Percentiles rank a stretch among this genome's conserved stretches.
These are phyloP conservation scores for Mallotus japonicus DNA, from an alignment of 441 rosid species.

Conservation along the genomic window DNA sequence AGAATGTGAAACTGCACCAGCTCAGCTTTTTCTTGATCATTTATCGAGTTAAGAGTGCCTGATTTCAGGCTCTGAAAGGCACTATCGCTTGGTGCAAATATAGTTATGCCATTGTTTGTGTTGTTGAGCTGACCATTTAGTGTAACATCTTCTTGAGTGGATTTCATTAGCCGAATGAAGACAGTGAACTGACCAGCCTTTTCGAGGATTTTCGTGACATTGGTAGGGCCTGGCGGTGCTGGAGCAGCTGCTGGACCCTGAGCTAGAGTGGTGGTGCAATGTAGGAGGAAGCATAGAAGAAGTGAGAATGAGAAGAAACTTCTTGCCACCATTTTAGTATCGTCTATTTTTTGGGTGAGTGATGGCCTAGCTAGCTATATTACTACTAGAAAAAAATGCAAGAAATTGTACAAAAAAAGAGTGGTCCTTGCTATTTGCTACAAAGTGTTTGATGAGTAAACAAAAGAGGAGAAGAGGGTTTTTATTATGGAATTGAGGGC, in stretches of 20 bases:
- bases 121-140: conserved; percentile 69
- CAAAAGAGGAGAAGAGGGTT: conserved; percentile 17
- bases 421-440: conserved; percentile 10
- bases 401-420: conserved; percentile 6
- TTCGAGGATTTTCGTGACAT: conserved; percentile 65
- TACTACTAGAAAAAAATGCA: not conserved
- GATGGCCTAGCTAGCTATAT: not conserved
- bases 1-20: conserved; percentile 75
- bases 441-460: conserved; percentile 17
- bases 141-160: conserved; percentile 57
- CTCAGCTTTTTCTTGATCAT: conserved; percentile 61
- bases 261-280: conserved; percentile 30
- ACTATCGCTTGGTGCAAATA: conserved; percentile 74
- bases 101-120: conserved; percentile 75
- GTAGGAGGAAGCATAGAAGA: conserved; percentile 39
- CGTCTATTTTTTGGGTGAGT: conserved; percentile 2
- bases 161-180: conserved; percentile 62
- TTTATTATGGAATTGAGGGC: conserved; percentile 28
- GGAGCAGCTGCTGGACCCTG: conserved; percentile 32
- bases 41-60: conserved; percentile 66
- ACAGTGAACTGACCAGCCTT: conserved; percentile 71
- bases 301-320: conserved; percentile 24
- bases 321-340: conserved; percentile 28
- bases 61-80: conserved; percentile 59
- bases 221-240: conserved; percentile 60